Evolutionary conservation across 2,329 filamentous ascomycete species (phyloP).

Genomic region (Cladorrhinum sp.): DNA sequence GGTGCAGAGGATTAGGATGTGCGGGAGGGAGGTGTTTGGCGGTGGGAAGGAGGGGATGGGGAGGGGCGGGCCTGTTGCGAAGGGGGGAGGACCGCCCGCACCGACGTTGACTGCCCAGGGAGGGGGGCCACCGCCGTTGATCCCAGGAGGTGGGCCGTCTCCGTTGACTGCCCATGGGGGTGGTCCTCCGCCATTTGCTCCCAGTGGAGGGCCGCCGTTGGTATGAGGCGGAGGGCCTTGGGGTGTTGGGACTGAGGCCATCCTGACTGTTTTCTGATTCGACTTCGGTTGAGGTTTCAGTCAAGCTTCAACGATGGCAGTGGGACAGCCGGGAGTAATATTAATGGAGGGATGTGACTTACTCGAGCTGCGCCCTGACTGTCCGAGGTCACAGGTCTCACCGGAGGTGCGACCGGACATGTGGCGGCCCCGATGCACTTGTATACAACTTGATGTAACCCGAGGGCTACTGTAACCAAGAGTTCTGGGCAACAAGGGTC

Average conservation of each 20-base stretch:
- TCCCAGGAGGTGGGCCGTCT: background rate
- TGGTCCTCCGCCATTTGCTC: background rate
- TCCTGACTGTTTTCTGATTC: background rate
- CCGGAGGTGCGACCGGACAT: slow-evolving; percentile 5
- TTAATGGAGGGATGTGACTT: background rate
- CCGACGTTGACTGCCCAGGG: background rate
- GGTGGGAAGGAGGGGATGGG: background rate
- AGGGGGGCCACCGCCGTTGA: background rate
- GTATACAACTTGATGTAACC: background rate
- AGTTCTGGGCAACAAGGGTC: background rate
- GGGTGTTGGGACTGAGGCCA: background rate
- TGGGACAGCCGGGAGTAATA: too few relatives aligned
- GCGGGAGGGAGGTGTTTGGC: slow-evolving; percentile 2
- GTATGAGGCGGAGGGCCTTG: background rate
- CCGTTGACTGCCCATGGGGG: background rate
- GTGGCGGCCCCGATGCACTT: slow-evolving; percentile 7
- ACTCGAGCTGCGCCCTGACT: too few relatives aligned
- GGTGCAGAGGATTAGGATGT: slow-evolving; percentile 18
- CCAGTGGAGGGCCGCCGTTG: background rate
- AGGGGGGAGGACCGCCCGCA: slow-evolving; percentile 6
- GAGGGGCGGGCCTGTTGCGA: background rate
- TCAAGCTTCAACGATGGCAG: background rate
- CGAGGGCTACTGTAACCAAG: background rate
- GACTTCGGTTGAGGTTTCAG: background rate
- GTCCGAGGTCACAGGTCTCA: background rate